Base-by-base conservation (phyloP, 345 rosid species). In the Corchorus olitorius region DNA sequence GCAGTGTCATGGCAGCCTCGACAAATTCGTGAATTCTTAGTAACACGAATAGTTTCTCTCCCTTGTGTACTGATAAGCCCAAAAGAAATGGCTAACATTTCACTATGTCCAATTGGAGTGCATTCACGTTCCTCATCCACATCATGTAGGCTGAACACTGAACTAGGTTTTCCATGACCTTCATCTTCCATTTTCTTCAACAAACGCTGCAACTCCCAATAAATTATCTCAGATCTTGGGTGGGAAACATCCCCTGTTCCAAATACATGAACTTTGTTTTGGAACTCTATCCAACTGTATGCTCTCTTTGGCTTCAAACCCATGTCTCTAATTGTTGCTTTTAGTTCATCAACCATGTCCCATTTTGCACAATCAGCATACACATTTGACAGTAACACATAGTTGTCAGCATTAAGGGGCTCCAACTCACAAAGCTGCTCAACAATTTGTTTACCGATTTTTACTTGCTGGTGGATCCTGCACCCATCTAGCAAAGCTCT, bases 201-300 rank as follows among this genome's bases (percentile, higher is more conserved):
- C 48, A 85, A 77, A 54, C 48, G 64, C 63, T 80, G 74, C 43
- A 87, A 75, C 74, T 87, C 82, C 84, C 81, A 52, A 61, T 83
- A 83, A 76, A 89, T 81, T 65, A 76, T 60, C 81, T 80, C 86
- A 2, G 88, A 86, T 67, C 86, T 84, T 12, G 90, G 92, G 73
- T 87, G 90, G 22, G 86, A 86, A 16, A 83, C 80, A 63, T 89
- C 89, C 22, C 87, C 88, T 8, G 89, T 89, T 17, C 88, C 88
- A 49, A 89, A 89, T 16, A 78, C 82, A 69, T 86, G 92, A 69
- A 89, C 88, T 75, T 86, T 87, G 39, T 87, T 86, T 54, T 67
- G 78, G 63, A 79, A 77, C 81, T 89, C 90, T 76, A 89, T 84
- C 90, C 92, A 89, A 75, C 89, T 85, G 59, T 78, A 80, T 33